Conservation (phyloP, 495 filamentous ascomycete species). For the Aspergillus egyptiacus region DNA sequence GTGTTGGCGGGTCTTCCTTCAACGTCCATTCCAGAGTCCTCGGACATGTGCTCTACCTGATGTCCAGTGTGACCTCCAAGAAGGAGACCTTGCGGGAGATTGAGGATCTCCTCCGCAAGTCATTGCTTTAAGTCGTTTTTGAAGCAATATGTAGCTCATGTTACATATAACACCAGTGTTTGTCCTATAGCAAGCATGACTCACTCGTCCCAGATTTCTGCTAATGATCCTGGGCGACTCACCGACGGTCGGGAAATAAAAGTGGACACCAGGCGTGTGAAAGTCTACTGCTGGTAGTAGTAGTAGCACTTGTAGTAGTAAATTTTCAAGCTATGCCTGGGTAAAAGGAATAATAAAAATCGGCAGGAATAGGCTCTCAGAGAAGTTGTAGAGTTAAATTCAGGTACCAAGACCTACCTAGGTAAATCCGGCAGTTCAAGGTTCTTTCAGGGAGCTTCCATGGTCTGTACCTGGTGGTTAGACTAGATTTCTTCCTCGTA, state of each 20-base stretch:
- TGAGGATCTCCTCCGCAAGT: slow-evolving; percentile 35
- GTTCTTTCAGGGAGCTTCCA: background rate
- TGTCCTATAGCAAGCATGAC: background rate
- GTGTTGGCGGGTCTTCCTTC: slow-evolving; percentile 37
- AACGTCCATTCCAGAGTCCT: slow-evolving; percentile 67
- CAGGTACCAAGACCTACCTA: too few relatives aligned
- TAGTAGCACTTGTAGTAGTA: too few relatives aligned
- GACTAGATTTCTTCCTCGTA: too few relatives aligned
- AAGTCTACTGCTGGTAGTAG: too few relatives aligned
- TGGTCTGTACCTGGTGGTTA: background rate
- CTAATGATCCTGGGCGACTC: background rate
- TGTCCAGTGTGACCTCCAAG: slow-evolving; percentile 60
- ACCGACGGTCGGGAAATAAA: background rate
- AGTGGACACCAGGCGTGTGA: background rate
- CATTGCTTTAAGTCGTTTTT: slow-evolving; percentile 19
- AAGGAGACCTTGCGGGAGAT: slow-evolving; percentile 44
- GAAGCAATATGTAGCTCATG: background rate
- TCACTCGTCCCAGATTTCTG: background rate
- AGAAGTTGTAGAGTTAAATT: too few relatives aligned
- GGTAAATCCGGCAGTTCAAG: too few relatives aligned
- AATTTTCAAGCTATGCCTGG: too few relatives aligned
- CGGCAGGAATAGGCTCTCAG: too few relatives aligned
- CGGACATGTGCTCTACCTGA: slow-evolving; percentile 72
- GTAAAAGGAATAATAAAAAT: too few relatives aligned
- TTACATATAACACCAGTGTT: background rate